Conservation (phyloP, 2,329 filamentous ascomycete genomes). For the Fusarium solani-melongenae region DNA sequence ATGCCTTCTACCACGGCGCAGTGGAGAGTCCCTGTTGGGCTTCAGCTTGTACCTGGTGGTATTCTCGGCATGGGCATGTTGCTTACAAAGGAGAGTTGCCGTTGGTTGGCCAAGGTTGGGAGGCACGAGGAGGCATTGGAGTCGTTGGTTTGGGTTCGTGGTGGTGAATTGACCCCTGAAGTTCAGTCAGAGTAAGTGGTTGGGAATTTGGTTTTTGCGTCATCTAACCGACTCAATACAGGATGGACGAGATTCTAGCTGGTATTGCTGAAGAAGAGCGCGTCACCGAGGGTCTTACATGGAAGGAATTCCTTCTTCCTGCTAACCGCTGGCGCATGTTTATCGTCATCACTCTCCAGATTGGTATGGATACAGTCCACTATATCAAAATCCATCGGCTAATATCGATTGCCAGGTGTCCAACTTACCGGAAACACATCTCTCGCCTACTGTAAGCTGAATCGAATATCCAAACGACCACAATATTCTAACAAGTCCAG, state of each 20-base stretch:
- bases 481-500: conserved; percentile 29
- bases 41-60: conserved; percentile 60
- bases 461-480: neutral
- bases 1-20: conserved; percentile 53
- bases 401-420: conserved; percentile 38
- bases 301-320: conserved; percentile 57
- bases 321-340: conserved; percentile 60
- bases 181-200: conserved; percentile 49
- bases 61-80: conserved; percentile 61
- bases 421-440: conserved; percentile 64
- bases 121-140: conserved; percentile 57
- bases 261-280: conserved; percentile 60
- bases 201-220: neutral
- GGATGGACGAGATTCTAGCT: conserved; percentile 55
- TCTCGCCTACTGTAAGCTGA: conserved; percentile 57
- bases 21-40: conserved; percentile 61
- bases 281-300: conserved; percentile 57
- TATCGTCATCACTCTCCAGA: conserved; percentile 61
- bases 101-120: conserved; percentile 60
- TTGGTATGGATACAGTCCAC: conserved; percentile 43
- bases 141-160: conserved; percentile 63
- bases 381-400: neutral
- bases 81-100: conserved; percentile 58
- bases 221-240: conserved; percentile 17
- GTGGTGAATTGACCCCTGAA: conserved; percentile 51